Evolutionary conservation across 768 basidiomycete genomes (phyloP).

Genomic region (Agaricus blazei): DNA sequence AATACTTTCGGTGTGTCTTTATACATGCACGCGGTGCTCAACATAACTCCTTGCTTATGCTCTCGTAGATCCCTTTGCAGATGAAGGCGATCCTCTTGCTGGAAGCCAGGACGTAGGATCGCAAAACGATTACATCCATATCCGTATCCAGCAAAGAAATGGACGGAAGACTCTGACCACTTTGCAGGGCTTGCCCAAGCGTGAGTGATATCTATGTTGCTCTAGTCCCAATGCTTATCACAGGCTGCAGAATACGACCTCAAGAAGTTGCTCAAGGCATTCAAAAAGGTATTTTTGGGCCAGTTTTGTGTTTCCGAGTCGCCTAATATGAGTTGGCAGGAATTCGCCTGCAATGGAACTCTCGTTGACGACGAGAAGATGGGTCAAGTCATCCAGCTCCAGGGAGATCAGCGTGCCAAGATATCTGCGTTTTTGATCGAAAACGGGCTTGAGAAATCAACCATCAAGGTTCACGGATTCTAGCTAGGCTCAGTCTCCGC

Average conservation of each 20-base stretch:
- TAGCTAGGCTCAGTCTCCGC: conserved; percentile 43
- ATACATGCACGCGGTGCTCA: not conserved
- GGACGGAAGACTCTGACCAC: conserved; percentile 98
- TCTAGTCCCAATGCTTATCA: conserved; percentile 7
- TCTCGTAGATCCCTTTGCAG: conserved; percentile 86
- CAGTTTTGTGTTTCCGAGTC: conserved; percentile 3
- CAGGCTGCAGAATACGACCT: conserved; percentile 76
- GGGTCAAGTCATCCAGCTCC: conserved; percentile 97
- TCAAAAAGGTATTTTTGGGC: conserved; percentile 77
- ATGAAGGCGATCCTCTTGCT: conserved; percentile 82
- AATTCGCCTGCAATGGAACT: conserved; percentile 98
- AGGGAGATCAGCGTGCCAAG: conserved; percentile 94
- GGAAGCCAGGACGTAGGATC: conserved; percentile 73
- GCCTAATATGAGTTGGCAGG: conserved; percentile 37
- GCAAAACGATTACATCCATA: conserved; percentile 82
- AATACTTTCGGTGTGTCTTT: conserved; percentile 64
- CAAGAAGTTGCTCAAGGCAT: conserved; percentile 97
- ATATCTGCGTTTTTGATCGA: conserved; percentile 84
- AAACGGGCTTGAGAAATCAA: conserved; percentile 70
- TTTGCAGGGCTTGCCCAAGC: conserved; percentile 89
- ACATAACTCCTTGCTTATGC: not conserved
- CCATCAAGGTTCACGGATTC: conserved; percentile 89
- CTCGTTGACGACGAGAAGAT: conserved; percentile 94
- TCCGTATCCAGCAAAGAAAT: conserved; percentile 98
- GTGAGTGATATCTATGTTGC: conserved; percentile 37